Evolutionary conservation across 2,329 filamentous ascomycete genomes (phyloP).

Genomic region (Aspergillus sojae): DNA sequence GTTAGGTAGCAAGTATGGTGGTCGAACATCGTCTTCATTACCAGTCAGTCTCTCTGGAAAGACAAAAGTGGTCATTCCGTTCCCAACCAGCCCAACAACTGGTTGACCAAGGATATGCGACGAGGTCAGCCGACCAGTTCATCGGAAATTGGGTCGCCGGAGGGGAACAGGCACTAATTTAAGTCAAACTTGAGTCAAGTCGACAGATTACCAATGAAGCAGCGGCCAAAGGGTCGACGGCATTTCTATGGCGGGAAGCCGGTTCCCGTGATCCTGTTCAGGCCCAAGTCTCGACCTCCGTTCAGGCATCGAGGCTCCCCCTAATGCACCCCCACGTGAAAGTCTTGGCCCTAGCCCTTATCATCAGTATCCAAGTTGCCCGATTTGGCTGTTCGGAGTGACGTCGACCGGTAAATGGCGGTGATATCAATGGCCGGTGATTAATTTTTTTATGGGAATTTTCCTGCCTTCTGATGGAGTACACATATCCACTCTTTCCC

Average conservation of each 20-base stretch:
- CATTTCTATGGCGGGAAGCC: neutral
- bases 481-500: conserved; percentile 8
- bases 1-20: neutral
- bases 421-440: conserved; percentile 21
- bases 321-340: conserved; percentile 18
- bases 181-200: neutral
- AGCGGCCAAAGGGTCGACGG: neutral
- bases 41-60: conserved; percentile 5
- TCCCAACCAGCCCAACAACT: neutral
- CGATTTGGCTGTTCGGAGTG: conserved; percentile 25
- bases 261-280: conserved; percentile 16
- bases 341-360: conserved; percentile 27
- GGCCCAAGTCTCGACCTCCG: conserved; percentile 1
- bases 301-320: conserved; percentile 21
- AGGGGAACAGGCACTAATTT: conserved; percentile 4
- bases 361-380: conserved; percentile 18
- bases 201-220: neutral
- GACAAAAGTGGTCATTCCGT: conserved; percentile 19
- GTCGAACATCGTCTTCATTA: neutral
- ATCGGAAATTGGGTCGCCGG: conserved; percentile 1
- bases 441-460: conserved; percentile 9
- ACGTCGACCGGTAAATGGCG: conserved; percentile 21
- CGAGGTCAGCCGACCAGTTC: conserved; percentile 21
- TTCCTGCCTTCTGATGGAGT: conserved; percentile 6
- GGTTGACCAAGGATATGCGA: neutral